Evolutionary conservation across 306 rosid species (phyloP).

Genomic region (Hylodesmum podocarpum): DNA sequence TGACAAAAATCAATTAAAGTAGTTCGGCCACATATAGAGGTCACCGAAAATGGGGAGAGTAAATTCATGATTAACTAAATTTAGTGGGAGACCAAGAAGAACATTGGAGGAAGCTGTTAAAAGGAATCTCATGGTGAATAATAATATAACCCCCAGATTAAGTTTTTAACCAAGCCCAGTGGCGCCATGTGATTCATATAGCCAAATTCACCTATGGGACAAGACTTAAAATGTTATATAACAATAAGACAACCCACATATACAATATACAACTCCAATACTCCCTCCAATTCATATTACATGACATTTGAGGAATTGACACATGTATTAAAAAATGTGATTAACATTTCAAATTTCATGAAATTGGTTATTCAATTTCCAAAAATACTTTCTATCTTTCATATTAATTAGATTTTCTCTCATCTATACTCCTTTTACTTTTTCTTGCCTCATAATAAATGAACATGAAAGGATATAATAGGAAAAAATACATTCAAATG

Average conservation of each 20-base stretch:
- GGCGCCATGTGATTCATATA: not conserved
- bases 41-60: not conserved
- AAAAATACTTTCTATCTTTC: too few species aligned
- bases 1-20: not conserved
- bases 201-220: not conserved
- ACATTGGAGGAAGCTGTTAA: not conserved
- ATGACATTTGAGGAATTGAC: too few species aligned
- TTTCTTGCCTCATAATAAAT: too few species aligned
- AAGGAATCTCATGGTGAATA: not conserved
- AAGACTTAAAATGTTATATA: not conserved
- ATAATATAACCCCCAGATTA: not conserved
- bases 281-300: too few species aligned
- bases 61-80: not conserved
- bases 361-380: too few species aligned
- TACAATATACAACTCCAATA: not conserved
- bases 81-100: not conserved
- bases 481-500: too few species aligned
- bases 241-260: slow-evolving; percentile 12
- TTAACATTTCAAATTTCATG: too few species aligned
- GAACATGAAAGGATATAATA: too few species aligned
- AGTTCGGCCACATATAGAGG: not conserved
- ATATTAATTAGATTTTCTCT: too few species aligned
- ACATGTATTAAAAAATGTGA: too few species aligned
- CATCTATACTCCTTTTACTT: too few species aligned
- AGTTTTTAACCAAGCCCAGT: not conserved